Conservation (phyloP, 2,329 filamentous ascomycete genomes). For the Diaporthe aspalathi region DNA sequence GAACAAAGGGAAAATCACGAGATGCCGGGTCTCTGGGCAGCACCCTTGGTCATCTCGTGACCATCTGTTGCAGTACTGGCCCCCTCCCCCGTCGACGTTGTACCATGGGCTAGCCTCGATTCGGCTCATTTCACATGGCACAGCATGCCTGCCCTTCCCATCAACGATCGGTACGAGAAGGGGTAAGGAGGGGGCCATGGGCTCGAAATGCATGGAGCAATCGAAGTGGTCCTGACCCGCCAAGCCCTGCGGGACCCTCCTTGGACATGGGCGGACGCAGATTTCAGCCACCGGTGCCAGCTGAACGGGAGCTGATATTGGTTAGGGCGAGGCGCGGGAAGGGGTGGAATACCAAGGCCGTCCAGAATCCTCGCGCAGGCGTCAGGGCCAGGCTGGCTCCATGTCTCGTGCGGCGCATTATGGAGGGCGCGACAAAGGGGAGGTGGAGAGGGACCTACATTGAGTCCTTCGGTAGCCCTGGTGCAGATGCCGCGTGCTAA, state of each 20-base stretch:
- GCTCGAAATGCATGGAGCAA: slow-evolving; percentile 19
- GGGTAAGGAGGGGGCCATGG: not conserved
- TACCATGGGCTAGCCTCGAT: not conserved
- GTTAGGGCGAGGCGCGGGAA: slow-evolving; percentile 2
- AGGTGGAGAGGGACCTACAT: not conserved
- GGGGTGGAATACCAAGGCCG: not conserved
- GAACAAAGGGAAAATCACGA: not conserved
- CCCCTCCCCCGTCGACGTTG: not conserved
- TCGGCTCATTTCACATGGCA: slow-evolving; percentile 2
- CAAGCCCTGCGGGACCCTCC: slow-evolving; percentile 18
- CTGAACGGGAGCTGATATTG: slow-evolving; percentile 22
- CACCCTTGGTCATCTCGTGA: slow-evolving; percentile 13
- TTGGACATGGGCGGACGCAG: slow-evolving; percentile 20
- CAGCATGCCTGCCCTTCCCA: slow-evolving; percentile 1
- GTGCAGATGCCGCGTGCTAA: slow-evolving; percentile 18
- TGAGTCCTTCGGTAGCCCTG: slow-evolving; percentile 14
- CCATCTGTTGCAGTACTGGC: not conserved
- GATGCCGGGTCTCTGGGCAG: not conserved
- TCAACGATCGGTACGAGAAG: slow-evolving; percentile 21
- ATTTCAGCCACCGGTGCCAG: slow-evolving; percentile 25
- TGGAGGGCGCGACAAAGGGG: not conserved
- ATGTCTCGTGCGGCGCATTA: slow-evolving; percentile 3
- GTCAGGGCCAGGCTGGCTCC: slow-evolving; percentile 1
- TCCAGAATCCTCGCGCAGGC: slow-evolving; percentile 4
- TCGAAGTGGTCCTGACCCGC: slow-evolving; percentile 1